A percentile compares a stretch with the other conserved stretches of the same genome.
These are phyloP conservation scores for Aspergillus avenaceus DNA, from an alignment of 495 filamentous ascomycete species.

Conservation along the genomic window DNA sequence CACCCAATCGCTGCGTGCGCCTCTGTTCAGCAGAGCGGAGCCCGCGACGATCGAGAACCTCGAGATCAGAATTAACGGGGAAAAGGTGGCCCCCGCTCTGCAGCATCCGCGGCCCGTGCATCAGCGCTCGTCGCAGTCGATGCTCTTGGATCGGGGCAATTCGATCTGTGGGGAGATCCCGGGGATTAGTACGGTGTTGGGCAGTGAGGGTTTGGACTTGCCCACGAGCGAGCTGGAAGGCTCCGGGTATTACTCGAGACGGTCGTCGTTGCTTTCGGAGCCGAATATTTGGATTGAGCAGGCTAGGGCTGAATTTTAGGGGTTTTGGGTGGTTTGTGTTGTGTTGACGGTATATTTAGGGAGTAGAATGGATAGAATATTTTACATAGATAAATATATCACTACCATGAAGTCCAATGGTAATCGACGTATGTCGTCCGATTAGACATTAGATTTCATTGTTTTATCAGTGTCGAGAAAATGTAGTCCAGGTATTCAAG, in stretches of 20 bases:
- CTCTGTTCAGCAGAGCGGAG: conserved; percentile 3
- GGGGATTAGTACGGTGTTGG: not conserved
- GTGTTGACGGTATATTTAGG: too few relatives aligned
- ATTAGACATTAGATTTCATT: too few relatives aligned
- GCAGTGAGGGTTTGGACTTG: not conserved
- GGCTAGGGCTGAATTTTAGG: not conserved
- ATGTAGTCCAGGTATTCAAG: too few relatives aligned
- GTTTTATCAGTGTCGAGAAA: too few relatives aligned
- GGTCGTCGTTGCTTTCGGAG: not conserved
- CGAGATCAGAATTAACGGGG: conserved; percentile 27
- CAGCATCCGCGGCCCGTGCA: too few relatives aligned
- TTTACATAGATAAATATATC: too few relatives aligned
- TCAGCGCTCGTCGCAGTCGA: conserved; percentile 38
- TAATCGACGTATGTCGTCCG: too few relatives aligned
- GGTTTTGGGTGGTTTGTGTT: too few relatives aligned
- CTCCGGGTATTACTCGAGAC: not conserved
- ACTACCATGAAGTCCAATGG: too few relatives aligned
- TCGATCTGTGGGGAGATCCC: not conserved
- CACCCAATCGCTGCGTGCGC: not conserved
- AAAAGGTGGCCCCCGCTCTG: conserved; percentile 9
- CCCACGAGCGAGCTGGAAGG: not conserved
- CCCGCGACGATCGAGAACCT: conserved; percentile 12
- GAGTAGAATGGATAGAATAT: too few relatives aligned
- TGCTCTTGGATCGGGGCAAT: conserved; percentile 28
- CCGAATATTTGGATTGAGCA: not conserved